phyloP scores from a whole-genome alignment of 1,139 yeast species.

The Saccharomycopsis hybrid region DNA sequence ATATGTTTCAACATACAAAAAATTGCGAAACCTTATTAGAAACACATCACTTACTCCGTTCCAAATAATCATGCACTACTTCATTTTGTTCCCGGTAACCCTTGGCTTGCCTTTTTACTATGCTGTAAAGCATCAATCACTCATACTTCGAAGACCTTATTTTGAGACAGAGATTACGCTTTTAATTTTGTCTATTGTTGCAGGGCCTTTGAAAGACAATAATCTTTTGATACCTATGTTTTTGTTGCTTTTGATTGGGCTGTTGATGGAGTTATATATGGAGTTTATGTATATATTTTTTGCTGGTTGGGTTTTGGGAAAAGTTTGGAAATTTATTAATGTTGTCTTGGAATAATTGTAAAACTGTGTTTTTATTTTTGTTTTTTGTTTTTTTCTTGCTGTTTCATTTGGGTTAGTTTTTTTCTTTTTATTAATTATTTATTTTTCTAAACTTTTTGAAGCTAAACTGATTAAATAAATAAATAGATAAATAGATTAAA shows the following conservation, averaged over 20 bases:
- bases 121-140: not conserved
- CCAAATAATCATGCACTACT: not conserved
- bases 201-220: not conserved
- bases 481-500: no score
- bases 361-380: no score
- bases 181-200: not conserved
- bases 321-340: not conserved
- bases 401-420: not conserved
- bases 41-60: not conserved
- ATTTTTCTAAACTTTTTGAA: no score
- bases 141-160: not conserved
- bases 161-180: not conserved
- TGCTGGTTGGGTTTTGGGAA: not conserved
- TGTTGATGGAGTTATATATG: not conserved
- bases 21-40: not conserved
- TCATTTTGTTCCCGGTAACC: not conserved
- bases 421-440: not conserved
- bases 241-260: not conserved
- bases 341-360: not conserved
- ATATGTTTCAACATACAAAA: no score
- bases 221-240: not conserved
- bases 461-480: no score
- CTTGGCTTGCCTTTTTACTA: not conserved
- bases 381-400: no score
- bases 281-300: constrained; percentile 6